A percentile compares a stretch with the other conserved stretches of the same genome.
Conservation (phyloP, 306 rosid species). For the Cucurbita maxima region DNA sequence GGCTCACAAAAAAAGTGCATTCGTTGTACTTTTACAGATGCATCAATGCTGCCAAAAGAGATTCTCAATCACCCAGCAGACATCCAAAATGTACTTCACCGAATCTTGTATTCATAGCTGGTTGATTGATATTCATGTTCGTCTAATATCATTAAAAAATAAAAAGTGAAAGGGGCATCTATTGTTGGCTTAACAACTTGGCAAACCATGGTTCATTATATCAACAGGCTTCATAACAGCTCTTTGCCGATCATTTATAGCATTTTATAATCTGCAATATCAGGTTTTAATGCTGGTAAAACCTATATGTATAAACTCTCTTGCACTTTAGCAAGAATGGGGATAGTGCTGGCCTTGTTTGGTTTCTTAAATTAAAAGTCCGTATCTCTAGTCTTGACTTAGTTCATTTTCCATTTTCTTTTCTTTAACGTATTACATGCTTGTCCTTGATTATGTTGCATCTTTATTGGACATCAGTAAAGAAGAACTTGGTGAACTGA, state of each 20-base stretch:
- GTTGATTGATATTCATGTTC: neutral
- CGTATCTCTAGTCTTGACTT: neutral
- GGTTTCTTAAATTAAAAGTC: neutral
- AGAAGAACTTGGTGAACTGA: conserved; percentile 31
- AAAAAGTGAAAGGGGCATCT: neutral
- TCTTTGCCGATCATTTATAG: neutral
- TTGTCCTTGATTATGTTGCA: conserved; percentile 33
- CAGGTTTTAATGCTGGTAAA: neutral
- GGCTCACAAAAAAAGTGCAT: conserved; percentile 4
- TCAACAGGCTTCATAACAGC: neutral
- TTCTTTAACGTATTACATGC: neutral
- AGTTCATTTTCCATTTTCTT: neutral
- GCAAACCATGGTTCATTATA: neutral
- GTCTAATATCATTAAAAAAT: neutral
- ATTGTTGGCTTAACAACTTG: neutral
- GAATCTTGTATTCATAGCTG: neutral
- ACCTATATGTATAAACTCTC: neutral
- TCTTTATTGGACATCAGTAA: conserved; percentile 29
- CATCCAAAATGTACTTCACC: conserved; percentile 35
- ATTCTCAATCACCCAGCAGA: conserved; percentile 72
- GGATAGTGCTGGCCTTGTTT: neutral
- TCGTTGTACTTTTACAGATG: neutral
- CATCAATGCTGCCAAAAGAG: conserved; percentile 36
- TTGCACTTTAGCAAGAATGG: neutral
- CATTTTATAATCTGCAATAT: neutral